Evolutionary conservation across 2,329 filamentous ascomycete genomes (phyloP).

Genomic region (Decorospora gaudefroyi): DNA sequence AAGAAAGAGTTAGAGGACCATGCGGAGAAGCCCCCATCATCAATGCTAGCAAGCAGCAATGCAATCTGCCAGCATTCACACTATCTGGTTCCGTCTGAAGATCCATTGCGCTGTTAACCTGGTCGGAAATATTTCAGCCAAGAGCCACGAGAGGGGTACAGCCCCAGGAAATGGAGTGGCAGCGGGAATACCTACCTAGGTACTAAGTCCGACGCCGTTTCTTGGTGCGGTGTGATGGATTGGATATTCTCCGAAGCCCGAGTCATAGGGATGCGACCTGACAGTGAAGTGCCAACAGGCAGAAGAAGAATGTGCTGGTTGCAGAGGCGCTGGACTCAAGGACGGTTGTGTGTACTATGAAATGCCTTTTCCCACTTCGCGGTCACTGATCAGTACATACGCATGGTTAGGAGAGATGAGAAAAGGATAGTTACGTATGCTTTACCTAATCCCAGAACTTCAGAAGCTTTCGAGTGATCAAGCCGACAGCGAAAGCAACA

Average conservation of each 20-base stretch:
- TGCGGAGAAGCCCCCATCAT: background rate
- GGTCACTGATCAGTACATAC: conserved; percentile 5
- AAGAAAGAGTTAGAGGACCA: background rate
- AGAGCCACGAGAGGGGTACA: background rate
- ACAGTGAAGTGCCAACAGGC: background rate
- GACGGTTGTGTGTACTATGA: background rate
- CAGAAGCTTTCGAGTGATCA: background rate
- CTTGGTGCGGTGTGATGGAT: background rate
- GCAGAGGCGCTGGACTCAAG: background rate
- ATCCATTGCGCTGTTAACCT: background rate
- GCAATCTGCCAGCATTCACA: background rate
- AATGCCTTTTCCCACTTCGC: background rate
- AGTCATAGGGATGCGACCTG: background rate
- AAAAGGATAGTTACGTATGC: background rate
- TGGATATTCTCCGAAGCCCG: background rate
- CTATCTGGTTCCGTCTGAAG: no score
- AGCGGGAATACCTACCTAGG: conserved; percentile 1
- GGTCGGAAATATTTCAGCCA: background rate
- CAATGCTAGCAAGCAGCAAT: background rate
- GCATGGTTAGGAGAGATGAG: background rate
- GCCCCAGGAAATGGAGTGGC: conserved; percentile 1
- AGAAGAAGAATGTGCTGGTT: background rate
- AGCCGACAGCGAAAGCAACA: background rate
- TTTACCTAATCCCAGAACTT: background rate
- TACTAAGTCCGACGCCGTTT: background rate